phyloP scores from a whole-genome alignment of 2,329 filamentous ascomycete genomes.

The Malbranchea zuffiana region DNA sequence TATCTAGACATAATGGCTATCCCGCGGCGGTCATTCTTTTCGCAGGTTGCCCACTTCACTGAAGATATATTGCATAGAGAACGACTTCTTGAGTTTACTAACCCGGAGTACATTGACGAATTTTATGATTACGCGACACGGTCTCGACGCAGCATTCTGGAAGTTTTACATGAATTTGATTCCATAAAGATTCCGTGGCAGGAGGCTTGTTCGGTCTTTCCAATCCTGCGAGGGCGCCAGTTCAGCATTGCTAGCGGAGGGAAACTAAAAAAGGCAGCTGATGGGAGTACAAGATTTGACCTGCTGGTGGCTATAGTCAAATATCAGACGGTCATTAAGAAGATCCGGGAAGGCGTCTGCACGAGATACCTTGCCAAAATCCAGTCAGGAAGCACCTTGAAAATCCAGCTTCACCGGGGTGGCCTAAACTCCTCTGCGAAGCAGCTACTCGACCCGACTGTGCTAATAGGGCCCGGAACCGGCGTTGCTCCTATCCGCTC shows the following conservation, averaged over 20 bases:
- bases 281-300: constrained; percentile 47
- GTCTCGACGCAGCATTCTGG: constrained; percentile 78
- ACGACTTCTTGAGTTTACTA: constrained; percentile 70
- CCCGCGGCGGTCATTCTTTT: constrained; percentile 77
- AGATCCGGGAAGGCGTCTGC: constrained; percentile 75
- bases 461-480: constrained; percentile 76
- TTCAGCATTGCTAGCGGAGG: constrained; percentile 84
- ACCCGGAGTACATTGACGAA: constrained; percentile 72
- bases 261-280: constrained; percentile 28
- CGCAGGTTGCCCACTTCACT: constrained; percentile 65
- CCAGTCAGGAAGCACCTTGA: constrained; percentile 45
- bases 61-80: constrained; percentile 62
- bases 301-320: constrained; percentile 80
- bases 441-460: constrained; percentile 47
- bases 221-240: constrained; percentile 72
- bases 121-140: constrained; percentile 93
- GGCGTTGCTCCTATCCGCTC: constrained; percentile 76
- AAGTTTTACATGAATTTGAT: constrained; percentile 83
- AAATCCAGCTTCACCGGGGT: constrained; percentile 47
- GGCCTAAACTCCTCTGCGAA: constrained; percentile 39
- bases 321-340: constrained; percentile 77
- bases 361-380: constrained; percentile 72
- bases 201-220: constrained; percentile 61
- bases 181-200: constrained; percentile 70
- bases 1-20: constrained; percentile 85